These are phyloP conservation scores for Verticillium longisporum DNA, from an alignment of 2,329 filamentous ascomycete species.

Conservation along the genomic window DNA sequence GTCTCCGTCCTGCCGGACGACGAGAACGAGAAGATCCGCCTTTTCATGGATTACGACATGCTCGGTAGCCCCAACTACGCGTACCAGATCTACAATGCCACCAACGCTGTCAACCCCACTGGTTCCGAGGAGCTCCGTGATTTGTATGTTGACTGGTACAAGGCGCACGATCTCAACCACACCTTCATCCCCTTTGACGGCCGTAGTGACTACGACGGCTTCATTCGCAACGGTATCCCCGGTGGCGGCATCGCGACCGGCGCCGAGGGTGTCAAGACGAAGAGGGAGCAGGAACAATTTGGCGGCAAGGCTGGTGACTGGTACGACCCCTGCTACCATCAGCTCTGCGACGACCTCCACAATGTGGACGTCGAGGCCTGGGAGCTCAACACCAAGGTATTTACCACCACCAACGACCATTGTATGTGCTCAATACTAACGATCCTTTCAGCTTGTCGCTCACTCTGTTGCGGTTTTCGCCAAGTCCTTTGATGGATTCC, in stretches of 20 bases:
- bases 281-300: conserved; percentile 57
- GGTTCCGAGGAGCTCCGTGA: conserved; percentile 65
- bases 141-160: conserved; percentile 63
- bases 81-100: conserved; percentile 65
- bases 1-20: conserved; percentile 43
- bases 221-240: conserved; percentile 67
- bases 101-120: conserved; percentile 60
- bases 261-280: conserved; percentile 69
- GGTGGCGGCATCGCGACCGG: conserved; percentile 72
- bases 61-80: conserved; percentile 60
- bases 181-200: conserved; percentile 71
- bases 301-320: conserved; percentile 60
- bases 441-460: conserved; percentile 48
- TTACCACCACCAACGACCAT: neutral
- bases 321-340: conserved; percentile 56
- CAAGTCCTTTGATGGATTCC: conserved; percentile 58
- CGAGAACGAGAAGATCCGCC: conserved; percentile 56
- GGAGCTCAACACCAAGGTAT: conserved; percentile 54
- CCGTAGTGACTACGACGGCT: conserved; percentile 72
- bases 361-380: conserved; percentile 56
- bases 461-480: conserved; percentile 68
- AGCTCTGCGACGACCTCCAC: conserved; percentile 51
- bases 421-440: neutral
- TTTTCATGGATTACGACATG: conserved; percentile 69
- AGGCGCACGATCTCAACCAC: conserved; percentile 53